Evolutionary conservation across 2,329 filamentous ascomycete species (phyloP).

Genomic region (Trichoderma sp.): DNA sequence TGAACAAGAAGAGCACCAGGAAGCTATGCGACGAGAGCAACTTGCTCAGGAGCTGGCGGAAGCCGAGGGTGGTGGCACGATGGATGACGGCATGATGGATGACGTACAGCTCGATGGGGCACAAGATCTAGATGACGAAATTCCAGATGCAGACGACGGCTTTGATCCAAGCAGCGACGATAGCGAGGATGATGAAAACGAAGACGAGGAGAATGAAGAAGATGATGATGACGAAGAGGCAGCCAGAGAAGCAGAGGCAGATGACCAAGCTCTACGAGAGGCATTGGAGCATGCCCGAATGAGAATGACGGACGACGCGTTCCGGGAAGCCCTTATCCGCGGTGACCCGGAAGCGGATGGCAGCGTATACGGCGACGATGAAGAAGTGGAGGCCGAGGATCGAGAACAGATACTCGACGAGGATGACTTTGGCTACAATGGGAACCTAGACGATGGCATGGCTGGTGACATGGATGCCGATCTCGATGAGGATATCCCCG

Average conservation of each 20-base stretch:
- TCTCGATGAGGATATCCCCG: slow-evolving; percentile 69
- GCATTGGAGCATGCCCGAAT: slow-evolving; percentile 50
- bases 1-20: slow-evolving; percentile 82
- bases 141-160: slow-evolving; percentile 63
- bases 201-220: slow-evolving; percentile 40
- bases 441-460: slow-evolving; percentile 27
- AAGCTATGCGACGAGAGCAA: slow-evolving; percentile 68
- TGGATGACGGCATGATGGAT: slow-evolving; percentile 49
- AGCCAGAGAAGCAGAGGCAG: slow-evolving; percentile 41
- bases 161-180: slow-evolving; percentile 50
- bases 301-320: slow-evolving; percentile 59
- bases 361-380: slow-evolving; percentile 53
- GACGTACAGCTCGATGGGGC: slow-evolving; percentile 56
- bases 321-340: slow-evolving; percentile 56
- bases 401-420: slow-evolving; percentile 61
- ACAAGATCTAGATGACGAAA: slow-evolving; percentile 68
- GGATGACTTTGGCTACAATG: slow-evolving; percentile 52
- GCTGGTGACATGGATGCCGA: slow-evolving; percentile 60
- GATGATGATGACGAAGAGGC: slow-evolving; percentile 43
- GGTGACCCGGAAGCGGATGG: slow-evolving; percentile 48
- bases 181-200: slow-evolving; percentile 42
- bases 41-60: slow-evolving; percentile 73
- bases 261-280: slow-evolving; percentile 41
- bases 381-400: slow-evolving; percentile 55
- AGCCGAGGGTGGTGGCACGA: slow-evolving; percentile 45